A percentile compares a stretch with the other conserved stretches of the same genome.
Conservation (phyloP, 805 yeast species). For the Candida berthetii region DNA sequence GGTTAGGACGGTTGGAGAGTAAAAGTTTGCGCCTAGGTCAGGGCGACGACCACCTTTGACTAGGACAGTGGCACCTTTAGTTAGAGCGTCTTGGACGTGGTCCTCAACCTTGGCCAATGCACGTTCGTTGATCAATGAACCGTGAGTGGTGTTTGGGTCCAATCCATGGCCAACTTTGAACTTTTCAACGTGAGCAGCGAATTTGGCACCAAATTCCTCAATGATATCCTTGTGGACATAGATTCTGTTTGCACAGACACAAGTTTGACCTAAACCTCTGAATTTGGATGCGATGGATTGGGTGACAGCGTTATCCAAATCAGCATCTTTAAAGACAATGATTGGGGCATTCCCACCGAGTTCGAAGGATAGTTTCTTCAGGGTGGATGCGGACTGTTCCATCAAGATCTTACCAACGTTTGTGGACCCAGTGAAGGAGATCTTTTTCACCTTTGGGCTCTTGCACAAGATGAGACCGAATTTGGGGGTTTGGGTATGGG, state of each 20-base stretch:
- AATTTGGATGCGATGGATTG: conserved; percentile 50
- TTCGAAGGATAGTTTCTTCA: conserved; percentile 58
- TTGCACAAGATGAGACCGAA: conserved; percentile 46
- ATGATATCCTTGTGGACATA: conserved; percentile 47
- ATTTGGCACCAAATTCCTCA: conserved; percentile 37
- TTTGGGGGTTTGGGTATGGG: conserved; percentile 44
- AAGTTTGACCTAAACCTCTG: conserved; percentile 59
- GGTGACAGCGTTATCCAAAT: conserved; percentile 47
- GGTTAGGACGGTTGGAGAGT: conserved; percentile 47
- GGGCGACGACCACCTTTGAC: conserved; percentile 47
- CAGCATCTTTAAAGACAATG: conserved; percentile 55
- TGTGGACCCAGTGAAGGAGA: conserved; percentile 63
- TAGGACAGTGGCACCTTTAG: conserved; percentile 47
- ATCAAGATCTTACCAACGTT: conserved; percentile 53
- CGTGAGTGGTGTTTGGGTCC: conserved; percentile 44
- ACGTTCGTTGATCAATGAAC: conserved; percentile 46
- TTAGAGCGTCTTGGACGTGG: conserved; percentile 47
- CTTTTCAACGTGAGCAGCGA: conserved; percentile 36
- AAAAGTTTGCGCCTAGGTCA: conserved; percentile 43
- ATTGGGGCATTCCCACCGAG: conserved; percentile 67
- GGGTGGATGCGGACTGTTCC: conserved; percentile 48
- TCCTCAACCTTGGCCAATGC: conserved; percentile 48
- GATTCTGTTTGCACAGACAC: conserved; percentile 57
- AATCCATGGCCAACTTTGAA: conserved; percentile 55
- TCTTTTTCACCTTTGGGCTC: conserved; percentile 42